Percentiles rank a stretch among this genome's conserved stretches.
Conservation (phyloP, 768 basidiomycete genomes). For the Cystobasidium tubakii region DNA sequence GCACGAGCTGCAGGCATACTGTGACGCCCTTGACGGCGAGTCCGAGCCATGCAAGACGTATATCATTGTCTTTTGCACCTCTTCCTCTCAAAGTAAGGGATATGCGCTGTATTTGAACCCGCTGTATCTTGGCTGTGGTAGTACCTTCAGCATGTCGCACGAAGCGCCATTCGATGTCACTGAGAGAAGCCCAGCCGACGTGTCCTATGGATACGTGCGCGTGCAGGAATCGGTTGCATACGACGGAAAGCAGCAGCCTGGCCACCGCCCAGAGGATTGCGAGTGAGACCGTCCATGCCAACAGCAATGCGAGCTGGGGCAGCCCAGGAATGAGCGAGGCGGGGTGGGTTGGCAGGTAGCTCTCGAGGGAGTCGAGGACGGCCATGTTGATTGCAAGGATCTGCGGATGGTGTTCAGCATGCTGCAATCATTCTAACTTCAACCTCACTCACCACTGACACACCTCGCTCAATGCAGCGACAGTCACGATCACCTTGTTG, state of each 20-base stretch:
- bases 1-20: not conserved
- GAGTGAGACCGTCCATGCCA: not conserved
- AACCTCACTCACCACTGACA: too few species aligned
- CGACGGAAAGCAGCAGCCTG: constrained; percentile 32
- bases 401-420: not conserved
- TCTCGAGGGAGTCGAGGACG: not conserved
- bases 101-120: constrained; percentile 27
- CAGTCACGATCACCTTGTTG: constrained; percentile 5
- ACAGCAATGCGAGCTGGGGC: not conserved
- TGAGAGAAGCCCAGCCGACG: constrained; percentile 23
- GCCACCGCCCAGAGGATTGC: constrained; percentile 3
- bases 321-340: not conserved
- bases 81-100: not conserved
- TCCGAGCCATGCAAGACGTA: constrained; percentile 31
- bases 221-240: constrained; percentile 29
- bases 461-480: not conserved
- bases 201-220: constrained; percentile 26
- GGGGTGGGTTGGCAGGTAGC: not conserved
- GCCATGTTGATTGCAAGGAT: not conserved
- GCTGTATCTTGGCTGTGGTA: not conserved
- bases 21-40: constrained; percentile 21
- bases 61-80: constrained; percentile 12
- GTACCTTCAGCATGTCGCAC: not conserved
- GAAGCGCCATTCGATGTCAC: constrained; percentile 27
- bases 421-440: not conserved